Conservation (phyloP, 345 rosid species). For the Clausena lansium region DNA sequence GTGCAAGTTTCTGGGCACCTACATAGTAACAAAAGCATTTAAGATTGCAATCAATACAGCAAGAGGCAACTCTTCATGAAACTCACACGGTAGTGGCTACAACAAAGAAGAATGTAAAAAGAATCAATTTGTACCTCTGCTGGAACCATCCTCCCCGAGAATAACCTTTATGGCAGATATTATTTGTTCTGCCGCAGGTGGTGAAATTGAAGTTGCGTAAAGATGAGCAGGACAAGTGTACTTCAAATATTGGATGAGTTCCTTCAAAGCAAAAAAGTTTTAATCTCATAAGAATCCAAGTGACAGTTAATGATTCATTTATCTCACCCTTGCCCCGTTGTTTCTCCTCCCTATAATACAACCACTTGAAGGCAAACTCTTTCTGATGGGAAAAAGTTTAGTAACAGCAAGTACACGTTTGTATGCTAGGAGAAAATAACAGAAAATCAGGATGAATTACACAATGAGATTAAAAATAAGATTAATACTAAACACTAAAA, state of each 20-base stretch:
- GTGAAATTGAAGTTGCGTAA: conserved; percentile 91
- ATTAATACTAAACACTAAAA: neutral
- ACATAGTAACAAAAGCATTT: conserved; percentile 1
- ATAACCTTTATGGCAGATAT: conserved; percentile 82
- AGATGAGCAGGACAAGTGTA: conserved; percentile 86
- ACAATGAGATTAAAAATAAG: neutral
- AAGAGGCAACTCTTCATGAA: neutral
- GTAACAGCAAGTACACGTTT: neutral
- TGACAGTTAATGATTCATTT: neutral
- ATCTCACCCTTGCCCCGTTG: neutral
- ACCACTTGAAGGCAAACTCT: neutral
- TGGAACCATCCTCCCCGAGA: conserved; percentile 96
- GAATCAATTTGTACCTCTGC: conserved; percentile 53
- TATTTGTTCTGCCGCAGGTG: conserved; percentile 88
- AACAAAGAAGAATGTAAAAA: conserved; percentile 1
- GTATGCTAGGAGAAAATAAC: neutral
- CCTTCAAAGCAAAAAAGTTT: conserved; percentile 37
- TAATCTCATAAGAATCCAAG: neutral
- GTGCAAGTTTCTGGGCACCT: conserved; percentile 92
- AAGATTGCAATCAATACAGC: neutral
- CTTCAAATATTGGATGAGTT: conserved; percentile 73
- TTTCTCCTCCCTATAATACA: neutral
- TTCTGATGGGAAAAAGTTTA: neutral
- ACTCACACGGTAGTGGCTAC: neutral
- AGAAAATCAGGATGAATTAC: neutral